Evolutionary conservation across 192 early-diverging fungal genomes (phyloP), one percentile per base, ranked within the genome.

Genomic region (Mycoemilia scoparia): DNA sequence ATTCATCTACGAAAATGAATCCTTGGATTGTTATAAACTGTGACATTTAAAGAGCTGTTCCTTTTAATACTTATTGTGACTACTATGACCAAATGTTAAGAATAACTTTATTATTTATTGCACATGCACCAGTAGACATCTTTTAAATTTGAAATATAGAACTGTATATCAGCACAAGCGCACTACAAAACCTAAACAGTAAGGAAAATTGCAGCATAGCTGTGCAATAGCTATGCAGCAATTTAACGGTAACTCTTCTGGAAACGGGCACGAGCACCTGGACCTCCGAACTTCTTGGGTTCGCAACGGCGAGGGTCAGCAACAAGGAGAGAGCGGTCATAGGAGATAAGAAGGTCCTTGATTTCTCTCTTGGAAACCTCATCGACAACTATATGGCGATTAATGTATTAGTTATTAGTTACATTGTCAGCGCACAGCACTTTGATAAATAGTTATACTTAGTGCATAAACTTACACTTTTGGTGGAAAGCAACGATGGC

Each of bases 261-360:
- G 76, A 70, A 80, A 50, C 88, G 80, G 51, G 92, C 79, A 69
- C 93, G 86, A 63, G 93, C 93, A 84, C 93, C 93, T 46, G 69
- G 69, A 75, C 93, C 93, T 69, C 90, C 93, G 58, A 97, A 97
- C 78, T 95, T 97, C 88, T 97, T 97, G 69, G 93, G 85, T 64
- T 97, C 93, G 69, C 82, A 87, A 54, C 93, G 89, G 69, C 93
- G 87, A 43, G 90, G 88, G 66, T 95, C 90, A 39, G 90, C 90
- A 45, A 97, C 93, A 31, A 97, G 81, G 31, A 97, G 86, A 51
- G 85, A 77, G 70, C 90, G 84, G 76, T 97, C 93, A 76, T 87
- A 91, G 54, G 63, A 46, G 16, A 80, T 66, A 37, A 87, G 70
- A 33, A 78, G 69, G 49, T 90, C 84, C 77, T 89, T 91, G 72